Evolutionary conservation across 345 rosid species (phyloP).

Genomic region (Geranium brycei): DNA sequence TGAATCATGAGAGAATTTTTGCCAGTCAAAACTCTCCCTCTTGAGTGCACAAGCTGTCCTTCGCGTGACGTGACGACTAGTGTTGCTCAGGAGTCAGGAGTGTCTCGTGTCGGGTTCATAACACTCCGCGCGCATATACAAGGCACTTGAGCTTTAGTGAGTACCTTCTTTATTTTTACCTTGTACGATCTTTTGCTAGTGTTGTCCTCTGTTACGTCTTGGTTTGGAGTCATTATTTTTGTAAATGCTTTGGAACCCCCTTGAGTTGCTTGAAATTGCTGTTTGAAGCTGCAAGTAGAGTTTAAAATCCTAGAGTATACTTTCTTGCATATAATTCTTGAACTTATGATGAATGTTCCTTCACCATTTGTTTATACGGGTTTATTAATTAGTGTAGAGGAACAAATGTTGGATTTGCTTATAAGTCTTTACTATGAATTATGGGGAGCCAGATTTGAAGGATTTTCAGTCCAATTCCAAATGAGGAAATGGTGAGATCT

Average conservation of each 20-base stretch:
- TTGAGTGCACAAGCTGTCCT: constrained; percentile 84
- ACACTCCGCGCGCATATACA: neutral
- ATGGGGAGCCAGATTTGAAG: too few relatives aligned
- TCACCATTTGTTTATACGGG: too few relatives aligned
- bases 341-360: too few relatives aligned
- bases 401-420: too few relatives aligned
- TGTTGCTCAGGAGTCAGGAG: constrained; percentile 43
- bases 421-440: too few relatives aligned
- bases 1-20: constrained; percentile 67
- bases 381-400: too few relatives aligned
- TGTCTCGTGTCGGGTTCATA: constrained; percentile 44
- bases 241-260: neutral
- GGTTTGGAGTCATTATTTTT: neutral
- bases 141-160: constrained; percentile 8
- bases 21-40: constrained; percentile 68
- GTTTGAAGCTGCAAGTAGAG: neutral
- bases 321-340: neutral
- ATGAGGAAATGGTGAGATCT: too few relatives aligned
- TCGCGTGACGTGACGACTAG: constrained; percentile 54
- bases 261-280: neutral
- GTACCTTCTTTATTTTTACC: too few relatives aligned
- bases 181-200: constrained; percentile 12
- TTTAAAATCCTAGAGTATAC: neutral
- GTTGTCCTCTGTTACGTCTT: neutral
- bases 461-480: too few relatives aligned